Percentiles rank a stretch among this genome's conserved stretches.
Conservation (phyloP, 202 grass and related monocot species). For the Panicum virgatum region DNA sequence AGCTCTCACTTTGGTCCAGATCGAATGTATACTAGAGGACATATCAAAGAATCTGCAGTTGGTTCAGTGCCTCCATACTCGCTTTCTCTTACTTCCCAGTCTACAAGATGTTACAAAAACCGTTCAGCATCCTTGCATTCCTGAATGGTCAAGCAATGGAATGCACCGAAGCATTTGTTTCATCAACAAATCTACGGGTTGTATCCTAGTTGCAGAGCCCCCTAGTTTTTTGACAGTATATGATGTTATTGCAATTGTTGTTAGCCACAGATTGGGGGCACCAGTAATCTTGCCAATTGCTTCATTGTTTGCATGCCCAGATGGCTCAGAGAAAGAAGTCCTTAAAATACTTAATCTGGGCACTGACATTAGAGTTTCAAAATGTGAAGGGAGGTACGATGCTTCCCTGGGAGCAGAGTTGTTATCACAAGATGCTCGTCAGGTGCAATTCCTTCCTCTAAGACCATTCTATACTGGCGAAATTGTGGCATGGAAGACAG, state of each 20-base stretch:
- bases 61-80: conserved; percentile 71
- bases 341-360: conserved; percentile 69
- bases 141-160: conserved; percentile 73
- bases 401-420: conserved; percentile 74
- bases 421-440: conserved; percentile 84
- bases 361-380: conserved; percentile 57
- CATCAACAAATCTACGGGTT: conserved; percentile 59
- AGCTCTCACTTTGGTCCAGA: conserved; percentile 58
- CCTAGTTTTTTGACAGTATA: conserved; percentile 89
- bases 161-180: conserved; percentile 79
- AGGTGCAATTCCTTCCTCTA: conserved; percentile 94
- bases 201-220: conserved; percentile 81
- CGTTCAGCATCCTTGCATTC: conserved; percentile 44
- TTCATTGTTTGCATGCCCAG: conserved; percentile 75
- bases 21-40: conserved; percentile 61
- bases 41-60: conserved; percentile 76
- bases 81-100: conserved; percentile 76
- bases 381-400: conserved; percentile 51
- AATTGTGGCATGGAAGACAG: conserved; percentile 93
- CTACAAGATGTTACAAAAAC: conserved; percentile 70
- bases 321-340: conserved; percentile 84
- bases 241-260: conserved; percentile 70
- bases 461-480: conserved; percentile 91
- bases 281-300: conserved; percentile 74
- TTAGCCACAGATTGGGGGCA: conserved; percentile 70